Evolutionary conservation across 768 basidiomycete species (phyloP).

Genomic region (Agaricus blazei): DNA sequence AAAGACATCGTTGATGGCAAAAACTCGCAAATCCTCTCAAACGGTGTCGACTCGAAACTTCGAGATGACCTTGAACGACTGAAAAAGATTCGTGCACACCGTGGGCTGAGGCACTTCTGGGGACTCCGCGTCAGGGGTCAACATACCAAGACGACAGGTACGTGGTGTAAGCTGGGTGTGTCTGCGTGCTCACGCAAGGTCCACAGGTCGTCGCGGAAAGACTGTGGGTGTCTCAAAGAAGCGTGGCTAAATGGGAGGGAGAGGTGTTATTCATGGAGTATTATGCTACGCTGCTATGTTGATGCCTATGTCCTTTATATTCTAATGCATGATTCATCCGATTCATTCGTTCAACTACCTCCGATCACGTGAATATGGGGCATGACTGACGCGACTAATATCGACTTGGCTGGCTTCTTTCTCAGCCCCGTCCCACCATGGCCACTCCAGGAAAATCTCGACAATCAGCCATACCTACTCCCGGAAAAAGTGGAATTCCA

Average conservation of each 20-base stretch:
- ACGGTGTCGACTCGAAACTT: constrained; percentile 95
- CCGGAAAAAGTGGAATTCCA: constrained; percentile 45
- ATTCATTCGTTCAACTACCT: background rate
- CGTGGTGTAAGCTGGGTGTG: constrained; percentile 18
- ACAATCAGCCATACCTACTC: constrained; percentile 36
- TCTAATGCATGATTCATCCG: too few species aligned
- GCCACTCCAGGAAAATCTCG: constrained; percentile 38
- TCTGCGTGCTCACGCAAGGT: constrained; percentile 4
- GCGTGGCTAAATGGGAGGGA: constrained; percentile 38
- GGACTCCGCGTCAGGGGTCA: constrained; percentile 96
- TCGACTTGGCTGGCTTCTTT: constrained; percentile 2
- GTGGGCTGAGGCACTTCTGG: constrained; percentile 90
- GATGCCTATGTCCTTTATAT: background rate
- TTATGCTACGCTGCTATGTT: constrained; percentile 5
- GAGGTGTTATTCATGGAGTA: background rate
- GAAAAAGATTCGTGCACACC: constrained; percentile 98
- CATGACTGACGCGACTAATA: constrained; percentile 4
- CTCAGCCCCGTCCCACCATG: constrained; percentile 17
- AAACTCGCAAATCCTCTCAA: constrained; percentile 92
- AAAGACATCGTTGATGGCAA: constrained; percentile 98
- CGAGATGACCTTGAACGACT: constrained; percentile 97
- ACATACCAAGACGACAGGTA: constrained; percentile 98
- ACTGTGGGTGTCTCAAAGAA: constrained; percentile 97
- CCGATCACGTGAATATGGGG: constrained; percentile 1
- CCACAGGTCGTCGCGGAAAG: constrained; percentile 85